Evolutionary conservation across 208 protist genomes (phyloP).

Genomic region (Acanthamoeba quina): DNA sequence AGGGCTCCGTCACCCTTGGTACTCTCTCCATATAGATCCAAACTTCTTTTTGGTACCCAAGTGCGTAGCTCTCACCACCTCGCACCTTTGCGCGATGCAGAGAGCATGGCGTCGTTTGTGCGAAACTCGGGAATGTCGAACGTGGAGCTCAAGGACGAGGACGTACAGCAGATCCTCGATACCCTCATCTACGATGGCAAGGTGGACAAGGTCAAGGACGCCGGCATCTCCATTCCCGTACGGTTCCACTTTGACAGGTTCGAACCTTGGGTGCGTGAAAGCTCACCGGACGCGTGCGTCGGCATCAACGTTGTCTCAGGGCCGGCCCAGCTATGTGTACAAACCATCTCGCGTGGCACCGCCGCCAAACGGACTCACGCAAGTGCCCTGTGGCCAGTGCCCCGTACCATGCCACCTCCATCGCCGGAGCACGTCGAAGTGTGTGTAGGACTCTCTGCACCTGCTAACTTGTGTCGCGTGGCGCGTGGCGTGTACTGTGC

Average conservation of each 20-base stretch:
- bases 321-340: slow-evolving; percentile 72
- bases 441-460: too few relatives aligned
- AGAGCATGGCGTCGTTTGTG: slow-evolving; percentile 74
- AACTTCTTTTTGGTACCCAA: background rate
- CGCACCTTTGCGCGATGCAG: background rate
- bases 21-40: background rate
- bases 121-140: slow-evolving; percentile 73
- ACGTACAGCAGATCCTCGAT: slow-evolving; percentile 82
- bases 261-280: background rate
- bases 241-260: background rate
- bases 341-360: slow-evolving; percentile 74
- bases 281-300: background rate
- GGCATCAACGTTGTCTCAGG: background rate
- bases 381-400: slow-evolving; percentile 86
- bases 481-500: background rate
- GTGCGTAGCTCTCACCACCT: background rate
- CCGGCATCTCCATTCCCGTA: slow-evolving; percentile 30
- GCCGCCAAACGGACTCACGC: slow-evolving; percentile 78
- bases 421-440: background rate
- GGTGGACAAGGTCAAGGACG: slow-evolving; percentile 83
- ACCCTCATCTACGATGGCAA: slow-evolving; percentile 87
- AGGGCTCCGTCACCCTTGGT: slow-evolving; percentile 40
- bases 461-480: too few relatives aligned
- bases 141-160: slow-evolving; percentile 78
- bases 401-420: slow-evolving; percentile 74